Base-by-base conservation (phyloP, 108 stramenopile species). In the Skeletonema menzelii region DNA sequence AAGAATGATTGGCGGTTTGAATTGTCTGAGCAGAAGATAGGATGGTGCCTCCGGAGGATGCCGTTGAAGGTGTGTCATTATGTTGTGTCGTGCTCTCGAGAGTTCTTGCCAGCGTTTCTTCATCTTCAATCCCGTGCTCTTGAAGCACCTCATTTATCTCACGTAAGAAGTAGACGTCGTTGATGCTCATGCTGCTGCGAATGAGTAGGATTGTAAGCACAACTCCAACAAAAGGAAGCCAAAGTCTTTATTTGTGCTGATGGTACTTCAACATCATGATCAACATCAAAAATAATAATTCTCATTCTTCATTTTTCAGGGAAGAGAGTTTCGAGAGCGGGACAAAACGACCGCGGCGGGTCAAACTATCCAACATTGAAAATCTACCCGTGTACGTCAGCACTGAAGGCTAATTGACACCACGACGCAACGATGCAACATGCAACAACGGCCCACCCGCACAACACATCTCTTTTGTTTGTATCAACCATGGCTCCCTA, bases 401-500 rank as follows among this genome's bases (percentile, higher is more conserved):
- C 47, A 49, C 3, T 22, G 2, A 14, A 1, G 2, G 38, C 13
- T n/a, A 40, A 40, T 13, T 40, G 38, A 40, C 38, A 15, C 38
- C 47, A 22, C 17, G 6, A 49, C 17, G 20, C 47, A 49, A 49
- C n/a, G n/a, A 12, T 40, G 2, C 19, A 49, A 20, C 19, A 6
- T 20, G 0, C 20, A 4, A 20, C n/a, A 8, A 19, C 2, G 12
- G 7, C 8, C 4, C n/a, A 15, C 2, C 44, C 15, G 4, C 15
- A 46, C 6, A 46, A 46, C 15, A 46, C 17, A 5, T 4, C 3
- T 17, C 13, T 5, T 46, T 15, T 46, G 7, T 17, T 44, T 17
- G n/a, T n/a, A 20, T 22, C 42, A 68, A 71, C 44, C 44, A 79
- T 79, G 79, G 35, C 73, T 42, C 67, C 73, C 49, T 68, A 64